These are phyloP conservation scores for Rhodamnia argentea DNA, from an alignment of 345 rosid genomes.

Conservation along the genomic window DNA sequence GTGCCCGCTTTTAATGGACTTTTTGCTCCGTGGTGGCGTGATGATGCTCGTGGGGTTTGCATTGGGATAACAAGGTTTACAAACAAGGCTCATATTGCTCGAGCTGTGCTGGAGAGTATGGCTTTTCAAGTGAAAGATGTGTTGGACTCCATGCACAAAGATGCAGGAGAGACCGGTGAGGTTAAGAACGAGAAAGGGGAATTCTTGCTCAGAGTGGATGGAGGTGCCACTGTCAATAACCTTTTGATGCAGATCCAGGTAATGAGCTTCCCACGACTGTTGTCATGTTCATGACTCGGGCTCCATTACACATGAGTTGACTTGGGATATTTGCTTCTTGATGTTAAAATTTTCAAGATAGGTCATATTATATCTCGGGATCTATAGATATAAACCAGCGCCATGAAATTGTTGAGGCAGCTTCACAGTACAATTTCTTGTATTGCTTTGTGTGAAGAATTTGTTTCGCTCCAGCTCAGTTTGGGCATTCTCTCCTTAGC, in stretches of 20 bases:
- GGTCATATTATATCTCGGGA: not conserved
- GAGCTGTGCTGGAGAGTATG: slow-evolving; percentile 96
- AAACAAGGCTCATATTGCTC: slow-evolving; percentile 73
- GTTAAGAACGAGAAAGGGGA: slow-evolving; percentile 29
- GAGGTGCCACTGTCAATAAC: slow-evolving; percentile 93
- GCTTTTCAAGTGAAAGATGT: slow-evolving; percentile 93
- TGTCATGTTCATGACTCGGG: not conserved
- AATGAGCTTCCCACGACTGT: not conserved
- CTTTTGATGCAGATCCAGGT: slow-evolving; percentile 97
- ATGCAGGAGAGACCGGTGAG: slow-evolving; percentile 48
- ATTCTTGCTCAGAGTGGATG: slow-evolving; percentile 83
- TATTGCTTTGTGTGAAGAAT: not conserved
- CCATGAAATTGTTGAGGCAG: not conserved
- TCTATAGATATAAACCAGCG: not conserved
- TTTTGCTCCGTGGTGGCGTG: slow-evolving; percentile 98
- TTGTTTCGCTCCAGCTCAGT: not conserved
- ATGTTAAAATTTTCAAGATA: not conserved
- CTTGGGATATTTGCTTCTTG: not conserved
- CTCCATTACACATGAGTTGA: not conserved
- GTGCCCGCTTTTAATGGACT: slow-evolving; percentile 93
- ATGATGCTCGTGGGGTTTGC: slow-evolving; percentile 91
- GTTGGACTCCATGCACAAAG: slow-evolving; percentile 88
- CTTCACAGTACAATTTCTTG: not conserved
- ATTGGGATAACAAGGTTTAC: slow-evolving; percentile 88
- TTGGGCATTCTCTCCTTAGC: not conserved